These are phyloP conservation scores for Blumeria hordei DNA, from an alignment of 2,329 filamentous ascomycete species.

Conservation along the genomic window DNA sequence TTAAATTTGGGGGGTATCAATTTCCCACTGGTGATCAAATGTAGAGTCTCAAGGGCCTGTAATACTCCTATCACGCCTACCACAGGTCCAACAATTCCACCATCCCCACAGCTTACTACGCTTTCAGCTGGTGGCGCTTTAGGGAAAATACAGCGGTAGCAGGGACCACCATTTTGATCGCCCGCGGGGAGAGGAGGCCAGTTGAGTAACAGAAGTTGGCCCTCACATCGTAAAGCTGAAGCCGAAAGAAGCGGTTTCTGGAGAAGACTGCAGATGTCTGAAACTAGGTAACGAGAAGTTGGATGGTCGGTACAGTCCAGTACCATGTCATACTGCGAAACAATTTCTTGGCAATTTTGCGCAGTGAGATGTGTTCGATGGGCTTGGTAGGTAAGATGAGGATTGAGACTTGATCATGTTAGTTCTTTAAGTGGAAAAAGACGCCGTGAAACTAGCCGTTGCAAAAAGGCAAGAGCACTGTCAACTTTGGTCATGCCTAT, in stretches of 20 bases:
- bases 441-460: conserved; percentile 15
- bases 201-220: conserved; percentile 76
- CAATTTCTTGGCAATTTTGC: conserved; percentile 39
- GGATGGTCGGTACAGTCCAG: conserved; percentile 94
- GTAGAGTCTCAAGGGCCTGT: conserved; percentile 74
- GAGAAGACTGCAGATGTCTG: conserved; percentile 64
- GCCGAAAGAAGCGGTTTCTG: conserved; percentile 66
- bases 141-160: conserved; percentile 85
- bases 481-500: conserved; percentile 62
- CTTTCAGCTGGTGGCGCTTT: conserved; percentile 63
- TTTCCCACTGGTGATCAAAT: conserved; percentile 34
- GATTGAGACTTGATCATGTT: conserved; percentile 36
- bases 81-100: conserved; percentile 75
- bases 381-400: conserved; percentile 36
- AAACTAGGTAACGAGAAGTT: conserved; percentile 74
- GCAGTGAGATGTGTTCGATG: conserved; percentile 42
- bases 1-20: conserved; percentile 6
- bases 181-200: conserved; percentile 42
- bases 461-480: conserved; percentile 39
- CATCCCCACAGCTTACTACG: conserved; percentile 72
- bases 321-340: conserved; percentile 54
- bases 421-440: background rate
- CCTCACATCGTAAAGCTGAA: conserved; percentile 68
- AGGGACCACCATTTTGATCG: conserved; percentile 42
- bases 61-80: conserved; percentile 84